A percentile compares a stretch with the other conserved stretches of the same genome.
Conservation (phyloP, 805 yeast species). For the Millerozyma acaciae region DNA sequence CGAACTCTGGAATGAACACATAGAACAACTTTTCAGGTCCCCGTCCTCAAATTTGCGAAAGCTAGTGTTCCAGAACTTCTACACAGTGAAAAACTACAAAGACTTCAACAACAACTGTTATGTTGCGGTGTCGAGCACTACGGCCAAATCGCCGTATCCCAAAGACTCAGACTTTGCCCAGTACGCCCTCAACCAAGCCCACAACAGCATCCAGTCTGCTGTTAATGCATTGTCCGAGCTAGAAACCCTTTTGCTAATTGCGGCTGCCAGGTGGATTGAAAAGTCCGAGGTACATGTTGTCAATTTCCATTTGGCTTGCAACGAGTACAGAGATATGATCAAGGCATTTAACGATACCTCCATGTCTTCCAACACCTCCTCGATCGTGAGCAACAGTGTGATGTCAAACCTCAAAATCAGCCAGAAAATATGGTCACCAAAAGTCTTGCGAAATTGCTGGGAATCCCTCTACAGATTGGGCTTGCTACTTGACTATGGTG, state of each 20-base stretch:
- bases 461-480: slow-evolving; percentile 58
- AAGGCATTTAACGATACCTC: slow-evolving; percentile 38
- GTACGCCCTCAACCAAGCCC: slow-evolving; percentile 19
- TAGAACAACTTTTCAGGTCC: slow-evolving; percentile 27
- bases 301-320: slow-evolving; percentile 72
- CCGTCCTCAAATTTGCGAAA: slow-evolving; percentile 16
- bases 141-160: slow-evolving; percentile 18
- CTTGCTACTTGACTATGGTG: slow-evolving; percentile 45
- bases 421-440: slow-evolving; percentile 56
- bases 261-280: slow-evolving; percentile 68
- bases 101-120: slow-evolving; percentile 42
- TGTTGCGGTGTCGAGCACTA: slow-evolving; percentile 37
- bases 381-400: slow-evolving; percentile 35
- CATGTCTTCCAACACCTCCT: slow-evolving; percentile 20
- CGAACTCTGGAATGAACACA: slow-evolving; percentile 42
- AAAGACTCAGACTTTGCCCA: slow-evolving; percentile 20
- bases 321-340: slow-evolving; percentile 64
- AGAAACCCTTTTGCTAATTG: slow-evolving; percentile 66
- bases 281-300: slow-evolving; percentile 56
- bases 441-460: slow-evolving; percentile 68
- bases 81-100: slow-evolving; percentile 56
- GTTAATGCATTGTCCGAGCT: slow-evolving; percentile 53
- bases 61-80: slow-evolving; percentile 37
- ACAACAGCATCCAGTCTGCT: slow-evolving; percentile 23
- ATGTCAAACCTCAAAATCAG: slow-evolving; percentile 30